A percentile compares a stretch with the other conserved stretches of the same genome.
phyloP scores from a whole-genome alignment of 768 basidiomycete genomes.

The Boletales sp. region DNA sequence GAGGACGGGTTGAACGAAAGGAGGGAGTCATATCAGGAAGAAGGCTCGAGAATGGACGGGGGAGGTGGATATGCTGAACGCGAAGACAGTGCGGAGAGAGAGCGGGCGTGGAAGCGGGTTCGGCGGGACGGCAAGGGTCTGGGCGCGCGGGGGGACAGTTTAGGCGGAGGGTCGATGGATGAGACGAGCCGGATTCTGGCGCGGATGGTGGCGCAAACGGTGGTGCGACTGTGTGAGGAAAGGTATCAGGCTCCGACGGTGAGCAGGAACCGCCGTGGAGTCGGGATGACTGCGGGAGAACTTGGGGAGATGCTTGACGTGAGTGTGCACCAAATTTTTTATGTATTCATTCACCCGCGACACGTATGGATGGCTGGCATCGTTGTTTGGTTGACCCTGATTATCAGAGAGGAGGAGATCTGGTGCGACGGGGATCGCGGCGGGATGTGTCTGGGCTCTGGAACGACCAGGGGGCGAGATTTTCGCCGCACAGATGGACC shows the following conservation, averaged over 20 bases:
- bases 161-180: background rate
- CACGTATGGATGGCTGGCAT: background rate
- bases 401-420: no score
- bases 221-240: conserved; percentile 22
- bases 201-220: conserved; percentile 15
- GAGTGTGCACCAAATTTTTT: conserved; percentile 18
- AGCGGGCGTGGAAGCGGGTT: conserved; percentile 27
- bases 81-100: conserved; percentile 21
- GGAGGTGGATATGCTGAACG: conserved; percentile 7
- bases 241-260: conserved; percentile 14
- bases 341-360: background rate
- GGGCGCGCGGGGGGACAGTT: no score
- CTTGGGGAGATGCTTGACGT: conserved; percentile 32
- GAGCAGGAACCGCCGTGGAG: conserved; percentile 4
- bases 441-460: no score
- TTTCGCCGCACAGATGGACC: conserved; percentile 1
- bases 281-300: conserved; percentile 27
- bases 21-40: conserved; percentile 11
- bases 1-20: background rate
- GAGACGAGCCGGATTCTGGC: conserved; percentile 15
- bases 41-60: background rate
- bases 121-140: conserved; percentile 10
- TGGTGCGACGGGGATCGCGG: no score
- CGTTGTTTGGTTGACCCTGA: conserved; percentile 17
- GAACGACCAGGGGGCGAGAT: no score